Evolutionary conservation across 2,329 filamentous ascomycete genomes (phyloP), one percentile per base, ranked within the genome.

Genomic region (Penicillium sp.): DNA sequence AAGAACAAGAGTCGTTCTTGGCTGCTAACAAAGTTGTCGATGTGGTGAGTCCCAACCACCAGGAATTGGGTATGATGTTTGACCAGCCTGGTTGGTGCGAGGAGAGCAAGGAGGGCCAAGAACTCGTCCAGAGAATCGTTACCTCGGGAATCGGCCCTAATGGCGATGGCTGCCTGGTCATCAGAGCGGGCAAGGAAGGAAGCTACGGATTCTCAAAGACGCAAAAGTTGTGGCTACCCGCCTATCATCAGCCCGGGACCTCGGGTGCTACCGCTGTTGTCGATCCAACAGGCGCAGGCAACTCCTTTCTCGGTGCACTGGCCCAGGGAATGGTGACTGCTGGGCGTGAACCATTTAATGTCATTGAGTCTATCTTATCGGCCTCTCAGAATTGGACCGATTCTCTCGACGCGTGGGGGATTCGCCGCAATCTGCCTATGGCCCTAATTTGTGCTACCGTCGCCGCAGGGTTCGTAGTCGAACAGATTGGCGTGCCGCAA

Each of bases 211-310:
- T 77, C 57, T 75, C 76, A 39, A 74, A 67, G 50, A 65, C 69
- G 4, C 64, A 74, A 45, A 72, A 69, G 68, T 79, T 83, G 60
- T 96, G 92, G 90, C 78, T 96, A 25, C 91, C 90, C 12, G 90
- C 93, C 7, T 94, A 89, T 71, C 90, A 93, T 67, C 74, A 72
- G 66, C 76, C 72, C 20, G 67, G 62, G 48, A 59, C 60, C 25
- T 64, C 74, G 0, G 71, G 70, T 59, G 62, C 59, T 62, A 72
- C 73, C 61, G 61, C 68, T 54, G 91, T 97, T 1, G 79, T 95
- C n/a, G 95, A 98, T 75, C 93, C 94, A 0, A 98, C 95, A 0
- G 95, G 95, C 10, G 95, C 92, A 20, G 95, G 95, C 0, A 99
- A 99, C 75, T 88, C 90, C 0, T 98, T 97, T 69, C 80, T 97